Percentiles rank a stretch among this genome's conserved stretches.
These are phyloP conservation scores for Aureobasidium namibiae DNA, from an alignment of 2,329 filamentous ascomycete genomes.

Conservation along the genomic window DNA sequence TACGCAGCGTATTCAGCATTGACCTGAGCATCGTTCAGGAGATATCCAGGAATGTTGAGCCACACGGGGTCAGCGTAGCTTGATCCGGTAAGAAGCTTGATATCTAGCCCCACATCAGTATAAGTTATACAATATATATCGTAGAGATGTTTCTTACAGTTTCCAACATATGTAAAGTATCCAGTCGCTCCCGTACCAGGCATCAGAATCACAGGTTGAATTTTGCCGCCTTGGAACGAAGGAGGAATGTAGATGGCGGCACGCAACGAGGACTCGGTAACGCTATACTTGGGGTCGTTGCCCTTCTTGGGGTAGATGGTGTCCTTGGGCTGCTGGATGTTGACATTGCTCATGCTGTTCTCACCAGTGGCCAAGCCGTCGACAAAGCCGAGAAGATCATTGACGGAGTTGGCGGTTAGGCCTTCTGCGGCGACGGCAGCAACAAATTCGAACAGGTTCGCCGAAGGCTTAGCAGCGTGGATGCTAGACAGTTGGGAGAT, in stretches of 20 bases:
- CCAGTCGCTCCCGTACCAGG: conserved; percentile 46
- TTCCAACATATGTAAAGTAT: conserved; percentile 37
- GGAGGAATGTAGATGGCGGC: conserved; percentile 46
- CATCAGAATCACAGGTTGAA: conserved; percentile 44
- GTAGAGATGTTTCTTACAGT: conserved; percentile 20
- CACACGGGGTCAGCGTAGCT: conserved; percentile 44
- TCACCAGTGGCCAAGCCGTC: conserved; percentile 19
- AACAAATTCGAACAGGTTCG: conserved; percentile 21
- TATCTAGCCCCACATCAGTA: conserved; percentile 22
- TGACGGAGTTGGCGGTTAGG: conserved; percentile 16
- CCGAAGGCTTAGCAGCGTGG: conserved; percentile 18
- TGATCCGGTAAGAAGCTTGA: conserved; percentile 38
- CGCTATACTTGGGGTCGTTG: conserved; percentile 41
- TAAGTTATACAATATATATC: background rate
- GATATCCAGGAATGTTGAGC: conserved; percentile 45
- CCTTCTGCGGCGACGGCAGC: conserved; percentile 22
- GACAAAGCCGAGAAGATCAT: conserved; percentile 20
- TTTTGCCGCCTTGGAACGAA: conserved; percentile 39
- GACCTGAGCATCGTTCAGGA: conserved; percentile 41
- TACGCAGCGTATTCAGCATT: conserved; percentile 51
- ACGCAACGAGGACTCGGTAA: conserved; percentile 40
- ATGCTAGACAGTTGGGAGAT: conserved; percentile 14
- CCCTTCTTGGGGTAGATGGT: conserved; percentile 32
- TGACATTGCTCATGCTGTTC: conserved; percentile 23
- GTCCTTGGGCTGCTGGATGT: conserved; percentile 18